Evolutionary conservation across 306 rosid genomes (phyloP).

Genomic region (Gynostemma pentaphyllum): DNA sequence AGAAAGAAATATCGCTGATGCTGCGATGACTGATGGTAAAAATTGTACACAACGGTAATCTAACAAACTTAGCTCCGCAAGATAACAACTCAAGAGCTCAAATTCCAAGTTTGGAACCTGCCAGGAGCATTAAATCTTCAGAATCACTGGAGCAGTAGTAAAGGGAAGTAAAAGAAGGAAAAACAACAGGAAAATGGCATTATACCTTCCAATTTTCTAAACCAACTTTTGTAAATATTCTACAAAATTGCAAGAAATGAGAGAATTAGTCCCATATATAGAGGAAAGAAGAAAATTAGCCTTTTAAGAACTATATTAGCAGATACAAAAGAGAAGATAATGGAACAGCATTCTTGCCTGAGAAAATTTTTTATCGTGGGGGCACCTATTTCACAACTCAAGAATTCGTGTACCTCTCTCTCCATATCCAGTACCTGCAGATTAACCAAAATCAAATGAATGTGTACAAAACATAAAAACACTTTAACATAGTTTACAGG

Average conservation of each 20-base stretch:
- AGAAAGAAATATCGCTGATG: conserved; percentile 40
- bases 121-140: neutral
- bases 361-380: conserved; percentile 37
- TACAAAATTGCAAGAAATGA: conserved; percentile 4
- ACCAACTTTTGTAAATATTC: conserved; percentile 17
- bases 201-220: conserved; percentile 16
- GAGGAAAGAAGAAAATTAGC: neutral
- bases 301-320: neutral
- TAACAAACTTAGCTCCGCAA: conserved; percentile 35
- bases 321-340: neutral
- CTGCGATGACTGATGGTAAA: conserved; percentile 36
- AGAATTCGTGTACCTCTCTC: conserved; percentile 15
- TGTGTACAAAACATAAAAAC: no score
- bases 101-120: conserved; percentile 17
- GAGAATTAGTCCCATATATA: neutral
- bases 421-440: conserved; percentile 32
- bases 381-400: conserved; percentile 16
- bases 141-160: conserved; percentile 5
- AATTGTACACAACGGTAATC: conserved; percentile 19
- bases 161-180: neutral
- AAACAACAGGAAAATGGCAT: neutral
- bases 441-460: neutral
- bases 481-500: no score
- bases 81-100: conserved; percentile 30
- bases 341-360: conserved; percentile 24